These are phyloP conservation scores for Yamagishiella unicocca DNA, from an alignment of 139 green algal genomes.

Conservation along the genomic window DNA sequence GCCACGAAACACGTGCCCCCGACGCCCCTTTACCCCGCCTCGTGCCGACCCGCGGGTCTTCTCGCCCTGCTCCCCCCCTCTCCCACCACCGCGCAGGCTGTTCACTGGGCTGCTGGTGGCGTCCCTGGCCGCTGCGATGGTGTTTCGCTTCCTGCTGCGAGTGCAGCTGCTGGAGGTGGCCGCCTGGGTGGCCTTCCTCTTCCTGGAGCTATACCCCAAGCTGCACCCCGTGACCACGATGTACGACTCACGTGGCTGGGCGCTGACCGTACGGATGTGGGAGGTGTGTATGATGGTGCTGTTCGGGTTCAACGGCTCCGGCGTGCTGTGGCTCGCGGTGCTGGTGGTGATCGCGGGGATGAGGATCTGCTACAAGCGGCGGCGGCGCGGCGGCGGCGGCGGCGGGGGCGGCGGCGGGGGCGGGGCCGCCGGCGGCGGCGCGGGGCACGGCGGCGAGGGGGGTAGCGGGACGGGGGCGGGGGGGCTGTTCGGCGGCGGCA, in stretches of 20 bases:
- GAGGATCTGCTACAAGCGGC: not conserved
- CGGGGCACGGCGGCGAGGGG: not conserved
- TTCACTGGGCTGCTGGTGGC: constrained; percentile 77
- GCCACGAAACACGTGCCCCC: too few relatives aligned
- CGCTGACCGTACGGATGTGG: constrained; percentile 49
- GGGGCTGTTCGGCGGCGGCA: not conserved
- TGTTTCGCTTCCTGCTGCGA: constrained; percentile 69
- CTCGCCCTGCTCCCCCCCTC: not conserved
- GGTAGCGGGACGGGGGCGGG: not conserved
- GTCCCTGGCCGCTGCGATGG: constrained; percentile 68
- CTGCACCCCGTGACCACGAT: not conserved
- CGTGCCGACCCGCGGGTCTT: too few relatives aligned
- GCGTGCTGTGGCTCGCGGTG: constrained; percentile 39
- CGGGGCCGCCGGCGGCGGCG: not conserved
- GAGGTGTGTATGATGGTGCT: constrained; percentile 45
- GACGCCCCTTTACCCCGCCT: too few relatives aligned
- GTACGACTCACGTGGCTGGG: constrained; percentile 37
- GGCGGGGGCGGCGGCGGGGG: not conserved
- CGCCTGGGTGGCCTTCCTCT: constrained; percentile 78
- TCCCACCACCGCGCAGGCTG: constrained; percentile 50
- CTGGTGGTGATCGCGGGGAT: not conserved
- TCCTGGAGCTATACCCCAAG: constrained; percentile 73
- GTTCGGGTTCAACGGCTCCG: constrained; percentile 42
- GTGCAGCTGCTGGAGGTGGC: constrained; percentile 74
- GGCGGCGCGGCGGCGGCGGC: not conserved